These are phyloP conservation scores for Ogataea saltuana DNA, from an alignment of 805 yeast genomes.

Conservation along the genomic window DNA sequence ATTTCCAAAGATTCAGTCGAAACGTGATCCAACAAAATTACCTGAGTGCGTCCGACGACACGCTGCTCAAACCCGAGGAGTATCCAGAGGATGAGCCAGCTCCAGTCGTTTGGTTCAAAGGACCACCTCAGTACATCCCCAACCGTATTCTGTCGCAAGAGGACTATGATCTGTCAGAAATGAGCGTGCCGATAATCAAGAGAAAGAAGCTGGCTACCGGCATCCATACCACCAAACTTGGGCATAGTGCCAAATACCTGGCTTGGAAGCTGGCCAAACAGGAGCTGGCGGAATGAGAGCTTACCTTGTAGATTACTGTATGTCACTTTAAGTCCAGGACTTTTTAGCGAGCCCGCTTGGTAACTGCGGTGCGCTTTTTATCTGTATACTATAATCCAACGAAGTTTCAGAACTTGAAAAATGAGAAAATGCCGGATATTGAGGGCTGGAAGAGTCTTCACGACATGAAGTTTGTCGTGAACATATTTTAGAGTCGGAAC, in stretches of 20 bases:
- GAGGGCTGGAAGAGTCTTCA: too few relatives aligned
- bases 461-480: not conserved
- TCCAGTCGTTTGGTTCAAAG: slow-evolving; percentile 65
- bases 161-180: slow-evolving; percentile 11
- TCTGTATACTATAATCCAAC: too few relatives aligned
- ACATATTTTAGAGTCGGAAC: too few relatives aligned
- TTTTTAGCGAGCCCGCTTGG: too few relatives aligned
- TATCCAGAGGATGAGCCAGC: slow-evolving; percentile 16
- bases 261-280: slow-evolving; percentile 48
- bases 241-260: slow-evolving; percentile 74
- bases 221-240: slow-evolving; percentile 45
- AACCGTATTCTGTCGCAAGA: slow-evolving; percentile 38
- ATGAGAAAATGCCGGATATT: too few relatives aligned
- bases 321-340: too few relatives aligned
- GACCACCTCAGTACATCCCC: slow-evolving; percentile 56
- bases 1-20: slow-evolving; percentile 31
- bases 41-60: slow-evolving; percentile 18
- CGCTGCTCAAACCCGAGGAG: slow-evolving; percentile 25
- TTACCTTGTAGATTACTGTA: too few relatives aligned
- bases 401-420: too few relatives aligned
- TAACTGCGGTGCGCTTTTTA: too few relatives aligned
- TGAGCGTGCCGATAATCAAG: slow-evolving; percentile 24
- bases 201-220: slow-evolving; percentile 19
- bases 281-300: not conserved
- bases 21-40: slow-evolving; percentile 24